phyloP scores from a whole-genome alignment of 805 yeast genomes.

The Yarrowia sp. region DNA sequence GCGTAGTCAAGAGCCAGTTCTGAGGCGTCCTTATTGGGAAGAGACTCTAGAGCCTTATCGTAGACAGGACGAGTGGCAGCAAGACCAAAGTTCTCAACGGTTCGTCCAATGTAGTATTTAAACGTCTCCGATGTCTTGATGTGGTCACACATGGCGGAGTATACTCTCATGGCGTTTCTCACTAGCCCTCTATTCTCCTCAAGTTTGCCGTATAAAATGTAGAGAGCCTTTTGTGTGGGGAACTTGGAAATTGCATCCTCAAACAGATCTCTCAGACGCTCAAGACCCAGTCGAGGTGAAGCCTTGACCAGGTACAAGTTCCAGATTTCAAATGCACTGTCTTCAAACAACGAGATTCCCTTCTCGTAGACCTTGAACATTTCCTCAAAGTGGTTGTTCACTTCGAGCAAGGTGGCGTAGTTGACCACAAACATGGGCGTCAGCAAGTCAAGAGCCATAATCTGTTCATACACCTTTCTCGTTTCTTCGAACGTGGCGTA shows the following conservation, averaged over 20 bases:
- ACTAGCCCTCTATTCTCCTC: conserved; percentile 65
- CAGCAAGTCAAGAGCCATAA: conserved; percentile 66
- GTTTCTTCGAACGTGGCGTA: conserved; percentile 52
- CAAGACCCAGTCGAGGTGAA: conserved; percentile 52
- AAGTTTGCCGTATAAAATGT: conserved; percentile 63
- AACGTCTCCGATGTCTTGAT: conserved; percentile 52
- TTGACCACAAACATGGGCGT: conserved; percentile 71
- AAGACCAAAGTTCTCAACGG: conserved; percentile 53
- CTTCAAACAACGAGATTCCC: conserved; percentile 67
- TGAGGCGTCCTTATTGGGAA: conserved; percentile 56
- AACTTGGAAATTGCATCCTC: conserved; percentile 67
- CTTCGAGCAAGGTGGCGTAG: conserved; percentile 67
- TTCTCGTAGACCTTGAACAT: conserved; percentile 69
- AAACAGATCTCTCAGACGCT: conserved; percentile 73
- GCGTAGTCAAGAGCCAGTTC: conserved; percentile 55
- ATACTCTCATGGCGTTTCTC: conserved; percentile 58
- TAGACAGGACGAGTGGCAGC: conserved; percentile 58
- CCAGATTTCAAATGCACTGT: conserved; percentile 73
- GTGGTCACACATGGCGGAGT: conserved; percentile 53
- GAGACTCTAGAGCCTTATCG: conserved; percentile 58
- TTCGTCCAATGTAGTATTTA: conserved; percentile 55
- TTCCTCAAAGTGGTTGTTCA: conserved; percentile 55
- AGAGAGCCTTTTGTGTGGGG: conserved; percentile 59
- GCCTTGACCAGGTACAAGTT: conserved; percentile 66
- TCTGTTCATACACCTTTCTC: conserved; percentile 58